A percentile compares a stretch with the other conserved stretches of the same genome.
These are phyloP conservation scores for Decorospora gaudefroyi DNA, from an alignment of 2,329 filamentous ascomycete genomes.

Conservation along the genomic window DNA sequence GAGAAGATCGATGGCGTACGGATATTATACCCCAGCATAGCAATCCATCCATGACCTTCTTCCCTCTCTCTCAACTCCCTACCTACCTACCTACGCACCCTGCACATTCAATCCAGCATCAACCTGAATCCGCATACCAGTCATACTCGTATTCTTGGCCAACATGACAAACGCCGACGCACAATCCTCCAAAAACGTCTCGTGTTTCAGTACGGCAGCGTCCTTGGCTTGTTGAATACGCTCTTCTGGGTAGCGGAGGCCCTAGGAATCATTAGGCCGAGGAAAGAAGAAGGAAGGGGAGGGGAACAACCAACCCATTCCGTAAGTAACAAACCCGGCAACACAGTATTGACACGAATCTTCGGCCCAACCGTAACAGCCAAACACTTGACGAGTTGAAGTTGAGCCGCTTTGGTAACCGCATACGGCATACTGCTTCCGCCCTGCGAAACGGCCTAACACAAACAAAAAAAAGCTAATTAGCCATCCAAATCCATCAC, in stretches of 20 bases:
- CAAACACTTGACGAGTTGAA: constrained; percentile 69
- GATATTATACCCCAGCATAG: constrained; percentile 9
- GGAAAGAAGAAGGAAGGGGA: background rate
- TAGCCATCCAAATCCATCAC: background rate
- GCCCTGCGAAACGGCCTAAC: constrained; percentile 54
- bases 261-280: constrained; percentile 42
- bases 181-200: constrained; percentile 59
- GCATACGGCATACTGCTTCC: constrained; percentile 71
- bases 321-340: constrained; percentile 68
- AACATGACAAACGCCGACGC: constrained; percentile 61
- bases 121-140: constrained; percentile 53
- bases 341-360: constrained; percentile 66
- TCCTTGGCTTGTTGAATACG: constrained; percentile 59
- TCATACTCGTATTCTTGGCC: constrained; percentile 59
- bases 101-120: constrained; percentile 45
- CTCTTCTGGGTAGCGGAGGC: constrained; percentile 62
- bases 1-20: background rate
- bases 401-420: constrained; percentile 74
- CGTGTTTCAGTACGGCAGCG: constrained; percentile 63
- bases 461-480: background rate
- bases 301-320: constrained; percentile 38
- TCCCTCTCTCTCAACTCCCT: background rate
- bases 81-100: constrained; percentile 20
- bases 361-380: constrained; percentile 66
- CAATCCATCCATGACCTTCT: background rate